Conservation (phyloP, 2,329 filamentous ascomycete species). For the Alternaria brassicicola region DNA sequence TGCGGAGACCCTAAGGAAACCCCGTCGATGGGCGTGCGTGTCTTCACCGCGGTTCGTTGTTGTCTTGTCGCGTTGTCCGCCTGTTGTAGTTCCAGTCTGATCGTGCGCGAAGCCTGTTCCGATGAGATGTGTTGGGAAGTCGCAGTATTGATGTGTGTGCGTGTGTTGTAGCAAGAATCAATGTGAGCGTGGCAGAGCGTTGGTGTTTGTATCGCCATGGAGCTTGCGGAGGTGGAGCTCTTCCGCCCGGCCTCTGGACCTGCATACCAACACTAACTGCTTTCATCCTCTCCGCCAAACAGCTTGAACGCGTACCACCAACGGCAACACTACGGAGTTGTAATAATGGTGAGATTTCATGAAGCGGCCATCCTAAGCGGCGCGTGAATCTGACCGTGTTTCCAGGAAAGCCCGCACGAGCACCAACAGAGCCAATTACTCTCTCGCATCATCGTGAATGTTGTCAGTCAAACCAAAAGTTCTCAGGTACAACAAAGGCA, state of each 20-base stretch:
- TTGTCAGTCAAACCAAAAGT: conserved; percentile 66
- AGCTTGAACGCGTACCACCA: conserved; percentile 26
- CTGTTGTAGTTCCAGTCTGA: neutral
- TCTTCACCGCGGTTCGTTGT: neutral
- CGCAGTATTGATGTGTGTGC: neutral
- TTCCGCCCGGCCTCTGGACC: conserved; percentile 12
- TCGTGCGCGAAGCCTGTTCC: neutral
- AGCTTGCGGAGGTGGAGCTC: conserved; percentile 33
- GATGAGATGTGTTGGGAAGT: neutral
- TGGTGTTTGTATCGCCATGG: conserved; percentile 9
- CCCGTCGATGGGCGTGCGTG: neutral
- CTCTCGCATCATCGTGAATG: conserved; percentile 95
- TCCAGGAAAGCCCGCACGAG: conserved; percentile 90
- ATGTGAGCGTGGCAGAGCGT: neutral
- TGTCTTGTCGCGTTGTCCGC: conserved; percentile 6
- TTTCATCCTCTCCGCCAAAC: conserved; percentile 35
- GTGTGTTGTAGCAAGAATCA: neutral
- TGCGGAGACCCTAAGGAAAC: neutral
- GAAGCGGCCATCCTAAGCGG: neutral
- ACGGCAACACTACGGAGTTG: conserved; percentile 1
- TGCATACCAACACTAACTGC: conserved; percentile 29
- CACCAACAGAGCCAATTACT: conserved; percentile 94
- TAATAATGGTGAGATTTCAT: conserved; percentile 34
- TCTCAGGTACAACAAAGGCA: neutral
- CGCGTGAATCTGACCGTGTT: conserved; percentile 17